phyloP scores from a whole-genome alignment of 1,284 basidiomycete species.

The Pulchroboletus neoregius region DNA sequence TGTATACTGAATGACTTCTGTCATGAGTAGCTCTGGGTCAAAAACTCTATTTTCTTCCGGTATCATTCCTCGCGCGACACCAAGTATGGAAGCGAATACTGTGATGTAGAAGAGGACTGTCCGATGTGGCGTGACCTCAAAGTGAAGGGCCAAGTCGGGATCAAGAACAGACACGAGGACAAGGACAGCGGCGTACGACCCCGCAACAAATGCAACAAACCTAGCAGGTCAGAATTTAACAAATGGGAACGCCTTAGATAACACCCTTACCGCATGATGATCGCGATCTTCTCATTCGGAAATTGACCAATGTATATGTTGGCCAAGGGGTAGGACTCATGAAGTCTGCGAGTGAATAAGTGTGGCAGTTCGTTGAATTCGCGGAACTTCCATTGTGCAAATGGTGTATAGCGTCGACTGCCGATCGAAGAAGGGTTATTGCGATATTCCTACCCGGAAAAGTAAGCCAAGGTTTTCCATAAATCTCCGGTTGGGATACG shows the following conservation, averaged over 20 bases:
- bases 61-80: conserved; percentile 90
- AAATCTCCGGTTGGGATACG: conserved; percentile 22
- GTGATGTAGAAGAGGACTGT: conserved; percentile 93
- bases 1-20: conserved; percentile 87
- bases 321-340: conserved; percentile 85
- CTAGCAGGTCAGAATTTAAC: conserved; percentile 13
- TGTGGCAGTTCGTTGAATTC: conserved; percentile 99
- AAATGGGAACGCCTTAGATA: neutral
- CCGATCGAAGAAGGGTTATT: conserved; percentile 96
- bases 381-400: conserved; percentile 97
- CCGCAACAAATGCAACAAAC: conserved; percentile 93
- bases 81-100: conserved; percentile 84
- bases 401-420: conserved; percentile 88
- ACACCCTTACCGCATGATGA: conserved; percentile 75
- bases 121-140: conserved; percentile 91
- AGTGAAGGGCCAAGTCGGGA: conserved; percentile 87
- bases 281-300: conserved; percentile 88
- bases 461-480: neutral
- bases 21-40: conserved; percentile 90
- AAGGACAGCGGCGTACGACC: conserved; percentile 94
- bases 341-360: conserved; percentile 81
- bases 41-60: conserved; percentile 92
- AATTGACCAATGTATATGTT: conserved; percentile 98
- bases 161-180: conserved; percentile 88
- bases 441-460: conserved; percentile 82